Evolutionary conservation across 2,329 filamentous ascomycete genomes (phyloP).

Genomic region (Pseudonectria foliicola): DNA sequence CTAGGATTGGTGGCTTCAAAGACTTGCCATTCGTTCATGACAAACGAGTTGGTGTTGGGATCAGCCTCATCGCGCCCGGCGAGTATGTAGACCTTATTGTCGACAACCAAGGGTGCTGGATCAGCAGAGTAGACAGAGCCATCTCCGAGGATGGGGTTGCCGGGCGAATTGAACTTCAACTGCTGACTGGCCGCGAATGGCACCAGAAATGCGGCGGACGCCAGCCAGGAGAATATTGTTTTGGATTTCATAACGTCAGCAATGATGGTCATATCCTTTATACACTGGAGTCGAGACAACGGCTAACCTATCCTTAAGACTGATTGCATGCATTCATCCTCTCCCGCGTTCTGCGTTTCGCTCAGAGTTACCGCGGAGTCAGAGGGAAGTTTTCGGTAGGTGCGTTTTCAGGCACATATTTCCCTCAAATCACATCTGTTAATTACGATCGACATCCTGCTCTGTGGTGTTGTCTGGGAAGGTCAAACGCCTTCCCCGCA

Average conservation of each 20-base stretch:
- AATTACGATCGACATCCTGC: no score
- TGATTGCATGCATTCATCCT: background rate
- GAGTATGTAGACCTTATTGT: slow-evolving; percentile 30
- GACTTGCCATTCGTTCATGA: slow-evolving; percentile 32
- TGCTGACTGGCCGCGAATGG: slow-evolving; percentile 1
- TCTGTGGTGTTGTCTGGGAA: no score
- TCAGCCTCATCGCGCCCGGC: slow-evolving; percentile 28
- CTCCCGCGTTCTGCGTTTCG: no score
- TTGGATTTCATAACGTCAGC: no score
- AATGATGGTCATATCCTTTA: no score
- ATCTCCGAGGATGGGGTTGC: slow-evolving; percentile 31
- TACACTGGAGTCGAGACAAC: background rate
- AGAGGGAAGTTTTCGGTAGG: no score
- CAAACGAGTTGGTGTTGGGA: slow-evolving; percentile 22
- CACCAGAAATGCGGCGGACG: background rate
- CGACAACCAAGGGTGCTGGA: slow-evolving; percentile 30
- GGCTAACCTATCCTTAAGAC: background rate
- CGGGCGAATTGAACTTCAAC: slow-evolving; percentile 21
- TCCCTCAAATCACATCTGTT: no score
- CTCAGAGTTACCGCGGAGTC: no score
- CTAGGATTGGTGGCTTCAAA: slow-evolving; percentile 22
- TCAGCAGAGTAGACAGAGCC: slow-evolving; percentile 32
- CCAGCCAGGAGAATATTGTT: no score
- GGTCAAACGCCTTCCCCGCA: no score
- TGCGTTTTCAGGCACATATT: no score